Conservation (phyloP, 352 stramenopile genomes). For the Globisporangium echinulatum region DNA sequence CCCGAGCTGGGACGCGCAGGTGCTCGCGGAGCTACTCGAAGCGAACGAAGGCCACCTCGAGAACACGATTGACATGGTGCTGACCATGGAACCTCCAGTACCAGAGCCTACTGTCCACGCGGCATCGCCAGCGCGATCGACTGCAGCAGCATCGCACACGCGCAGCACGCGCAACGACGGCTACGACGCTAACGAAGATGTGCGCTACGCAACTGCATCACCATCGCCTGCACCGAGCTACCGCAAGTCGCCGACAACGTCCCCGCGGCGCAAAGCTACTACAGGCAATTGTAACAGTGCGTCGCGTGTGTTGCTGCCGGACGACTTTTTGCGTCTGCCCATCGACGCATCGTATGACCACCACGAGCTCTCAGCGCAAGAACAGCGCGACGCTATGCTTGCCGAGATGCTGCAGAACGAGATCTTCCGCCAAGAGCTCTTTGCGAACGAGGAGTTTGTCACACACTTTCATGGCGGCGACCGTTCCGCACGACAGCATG, state of each 20-base stretch:
- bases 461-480: constrained; percentile 44
- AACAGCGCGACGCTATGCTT: constrained; percentile 60
- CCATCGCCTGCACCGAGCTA: constrained; percentile 5
- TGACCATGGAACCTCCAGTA: constrained; percentile 57
- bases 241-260: constrained; percentile 5
- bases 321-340: constrained; percentile 72
- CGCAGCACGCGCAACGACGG: background rate
- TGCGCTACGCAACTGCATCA: constrained; percentile 3
- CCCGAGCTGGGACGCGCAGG: constrained; percentile 55
- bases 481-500: background rate
- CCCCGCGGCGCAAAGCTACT: constrained; percentile 5
- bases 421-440: constrained; percentile 71
- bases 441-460: constrained; percentile 68
- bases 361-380: constrained; percentile 46
- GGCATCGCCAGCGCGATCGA: background rate
- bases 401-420: constrained; percentile 82
- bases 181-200: background rate
- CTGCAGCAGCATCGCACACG: background rate
- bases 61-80: constrained; percentile 64
- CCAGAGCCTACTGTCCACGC: background rate
- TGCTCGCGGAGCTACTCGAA: constrained; percentile 57
- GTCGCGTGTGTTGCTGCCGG: constrained; percentile 35
- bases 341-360: constrained; percentile 12
- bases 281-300: background rate
- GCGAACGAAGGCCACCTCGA: constrained; percentile 63